Percentiles rank a stretch among this genome's conserved stretches.
Conservation (phyloP, 2,329 filamentous ascomycete genomes). For the Arthrinium phaeospermum region DNA sequence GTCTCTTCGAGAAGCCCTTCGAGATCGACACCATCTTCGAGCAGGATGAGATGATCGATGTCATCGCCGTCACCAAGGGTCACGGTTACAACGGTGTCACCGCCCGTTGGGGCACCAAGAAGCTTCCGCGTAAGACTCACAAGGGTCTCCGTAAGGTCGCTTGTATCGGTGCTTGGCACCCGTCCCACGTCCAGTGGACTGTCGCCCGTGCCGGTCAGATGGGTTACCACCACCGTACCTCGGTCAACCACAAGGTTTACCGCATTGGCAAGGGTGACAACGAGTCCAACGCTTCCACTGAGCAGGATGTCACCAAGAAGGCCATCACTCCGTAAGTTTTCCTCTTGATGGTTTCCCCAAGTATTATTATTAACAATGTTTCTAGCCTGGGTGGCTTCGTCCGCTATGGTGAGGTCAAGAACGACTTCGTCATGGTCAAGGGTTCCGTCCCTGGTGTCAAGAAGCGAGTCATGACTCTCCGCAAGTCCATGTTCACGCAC, state of each 20-base stretch:
- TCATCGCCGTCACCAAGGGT: conserved; percentile 99
- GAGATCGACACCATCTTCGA: conserved; percentile 94
- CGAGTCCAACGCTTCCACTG: conserved; percentile 91
- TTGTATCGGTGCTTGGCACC: conserved; percentile 99
- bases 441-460: conserved; percentile 96
- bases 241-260: conserved; percentile 99
- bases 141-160: conserved; percentile 99
- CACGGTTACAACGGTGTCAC: conserved; percentile 99
- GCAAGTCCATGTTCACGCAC: conserved; percentile 98
- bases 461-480: conserved; percentile 99
- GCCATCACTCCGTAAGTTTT: conserved; percentile 94
- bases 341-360: neutral
- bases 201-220: conserved; percentile 99
- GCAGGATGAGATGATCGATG: conserved; percentile 99
- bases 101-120: conserved; percentile 99
- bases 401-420: conserved; percentile 98
- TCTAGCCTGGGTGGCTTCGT: conserved; percentile 96
- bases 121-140: conserved; percentile 99
- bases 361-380: conserved; percentile 39
- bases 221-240: conserved; percentile 99
- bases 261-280: conserved; percentile 92
- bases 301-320: conserved; percentile 98
- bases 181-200: conserved; percentile 99
- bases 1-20: conserved; percentile 99
- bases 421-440: conserved; percentile 98